Evolutionary conservation across 1,284 basidiomycete species (phyloP).

Genomic region (Chalciporus sp.): DNA sequence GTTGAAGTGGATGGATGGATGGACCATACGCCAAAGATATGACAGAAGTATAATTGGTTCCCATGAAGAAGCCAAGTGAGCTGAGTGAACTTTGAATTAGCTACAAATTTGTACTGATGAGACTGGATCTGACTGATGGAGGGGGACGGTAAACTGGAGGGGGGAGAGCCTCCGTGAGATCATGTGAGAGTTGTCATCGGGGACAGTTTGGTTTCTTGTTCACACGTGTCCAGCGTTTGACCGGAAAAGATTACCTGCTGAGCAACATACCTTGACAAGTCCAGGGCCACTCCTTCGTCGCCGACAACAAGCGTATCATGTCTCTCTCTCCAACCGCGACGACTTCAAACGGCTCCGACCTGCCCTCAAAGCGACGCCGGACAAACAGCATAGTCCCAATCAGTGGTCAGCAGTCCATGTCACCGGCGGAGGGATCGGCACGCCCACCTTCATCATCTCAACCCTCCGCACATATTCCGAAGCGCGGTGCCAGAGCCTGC

Average conservation of each 20-base stretch:
- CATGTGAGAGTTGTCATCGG: conserved; percentile 14
- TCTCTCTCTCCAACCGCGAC: conserved; percentile 39
- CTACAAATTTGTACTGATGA: neutral
- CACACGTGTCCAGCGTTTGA: conserved; percentile 18
- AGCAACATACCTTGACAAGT: neutral
- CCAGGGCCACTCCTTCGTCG: conserved; percentile 9
- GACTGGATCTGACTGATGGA: no score
- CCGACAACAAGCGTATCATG: conserved; percentile 28
- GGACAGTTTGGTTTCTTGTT: conserved; percentile 10
- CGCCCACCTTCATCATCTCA: conserved; percentile 13
- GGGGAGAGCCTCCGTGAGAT: conserved; percentile 6
- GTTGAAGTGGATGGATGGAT: neutral
- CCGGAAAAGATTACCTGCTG: conserved; percentile 12
- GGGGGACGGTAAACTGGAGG: neutral
- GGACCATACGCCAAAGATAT: neutral
- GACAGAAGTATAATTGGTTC: neutral
- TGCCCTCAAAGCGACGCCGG: conserved; percentile 39
- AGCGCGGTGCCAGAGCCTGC: conserved; percentile 78
- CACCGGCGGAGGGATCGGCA: conserved; percentile 22
- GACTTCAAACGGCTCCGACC: conserved; percentile 33
- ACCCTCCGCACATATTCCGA: conserved; percentile 61
- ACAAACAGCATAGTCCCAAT: conserved; percentile 30
- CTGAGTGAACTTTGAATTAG: neutral
- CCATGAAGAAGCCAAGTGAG: neutral
- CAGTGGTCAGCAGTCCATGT: conserved; percentile 23